Percentiles rank a stretch among this genome's conserved stretches.
These are phyloP conservation scores for Strigomonas galati DNA, from an alignment of 208 protist genomes.

Conservation along the genomic window DNA sequence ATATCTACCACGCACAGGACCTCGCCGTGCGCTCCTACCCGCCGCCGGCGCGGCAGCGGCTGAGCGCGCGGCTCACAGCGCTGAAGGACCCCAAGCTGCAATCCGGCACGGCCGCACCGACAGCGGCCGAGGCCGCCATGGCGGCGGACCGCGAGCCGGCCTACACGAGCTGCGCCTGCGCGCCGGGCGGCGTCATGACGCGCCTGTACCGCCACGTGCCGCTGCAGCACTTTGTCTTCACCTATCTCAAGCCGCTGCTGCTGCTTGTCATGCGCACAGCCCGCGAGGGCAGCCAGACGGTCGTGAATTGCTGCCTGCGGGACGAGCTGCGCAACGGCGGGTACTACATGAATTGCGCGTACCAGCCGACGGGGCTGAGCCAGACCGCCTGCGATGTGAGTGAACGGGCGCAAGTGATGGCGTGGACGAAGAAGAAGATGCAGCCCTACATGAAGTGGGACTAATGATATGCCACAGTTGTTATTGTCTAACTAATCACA, in stretches of 20 bases:
- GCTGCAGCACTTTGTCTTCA: constrained; percentile 34
- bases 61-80: constrained; percentile 6
- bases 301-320: constrained; percentile 77
- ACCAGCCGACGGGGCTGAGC: constrained; percentile 60
- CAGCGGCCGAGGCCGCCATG: constrained; percentile 13
- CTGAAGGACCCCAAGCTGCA: constrained; percentile 21
- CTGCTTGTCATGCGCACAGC: constrained; percentile 69
- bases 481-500: no score
- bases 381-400: constrained; percentile 53
- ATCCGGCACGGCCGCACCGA: constrained; percentile 7
- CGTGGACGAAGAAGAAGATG: constrained; percentile 69
- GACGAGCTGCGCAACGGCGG: constrained; percentile 76
- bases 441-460: constrained; percentile 82
- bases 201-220: constrained; percentile 70
- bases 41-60: constrained; percentile 4
- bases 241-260: constrained; percentile 55
- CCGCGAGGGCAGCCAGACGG: constrained; percentile 71
- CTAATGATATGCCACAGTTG: constrained; percentile 11
- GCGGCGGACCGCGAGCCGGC: constrained; percentile 25
- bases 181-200: constrained; percentile 72
- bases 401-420: constrained; percentile 63
- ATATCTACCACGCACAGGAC: constrained; percentile 79
- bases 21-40: constrained; percentile 66
- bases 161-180: constrained; percentile 68
- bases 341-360: constrained; percentile 76